Evolutionary conservation across 768 basidiomycete species (phyloP).

Genomic region (Leccinum uliginosum): DNA sequence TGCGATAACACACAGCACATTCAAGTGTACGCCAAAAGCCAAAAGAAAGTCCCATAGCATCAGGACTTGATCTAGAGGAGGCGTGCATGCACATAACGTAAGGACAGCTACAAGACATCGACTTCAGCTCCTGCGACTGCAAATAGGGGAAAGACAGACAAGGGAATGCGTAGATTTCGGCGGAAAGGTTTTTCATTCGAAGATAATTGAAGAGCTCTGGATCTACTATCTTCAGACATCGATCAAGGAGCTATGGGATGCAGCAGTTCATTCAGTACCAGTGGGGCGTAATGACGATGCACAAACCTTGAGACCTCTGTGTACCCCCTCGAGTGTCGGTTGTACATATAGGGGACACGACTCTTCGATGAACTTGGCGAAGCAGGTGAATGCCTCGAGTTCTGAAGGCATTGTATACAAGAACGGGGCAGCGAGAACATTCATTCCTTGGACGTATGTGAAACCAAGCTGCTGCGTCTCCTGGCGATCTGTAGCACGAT

Average conservation of each 20-base stretch:
- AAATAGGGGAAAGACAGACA: conserved; percentile 48
- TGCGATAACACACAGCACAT: conserved; percentile 95
- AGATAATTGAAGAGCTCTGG: conserved; percentile 78
- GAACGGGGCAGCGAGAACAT: conserved; percentile 96
- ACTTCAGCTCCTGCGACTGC: background rate
- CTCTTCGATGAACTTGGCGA: conserved; percentile 92
- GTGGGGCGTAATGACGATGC: conserved; percentile 12
- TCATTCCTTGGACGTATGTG: conserved; percentile 99
- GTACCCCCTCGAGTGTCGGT: conserved; percentile 93
- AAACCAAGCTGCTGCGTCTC: conserved; percentile 80
- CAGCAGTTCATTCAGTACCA: background rate
- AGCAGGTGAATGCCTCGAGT: conserved; percentile 97
- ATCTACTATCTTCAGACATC: conserved; percentile 89
- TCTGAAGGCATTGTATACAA: conserved; percentile 97
- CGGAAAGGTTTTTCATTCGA: conserved; percentile 85
- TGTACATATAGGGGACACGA: conserved; percentile 96
- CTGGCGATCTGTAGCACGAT: conserved; percentile 53
- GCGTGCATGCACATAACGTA: conserved; percentile 95
- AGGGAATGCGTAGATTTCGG: conserved; percentile 97
- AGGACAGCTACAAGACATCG: conserved; percentile 61
- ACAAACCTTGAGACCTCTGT: conserved; percentile 82
- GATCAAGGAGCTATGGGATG: conserved; percentile 72
- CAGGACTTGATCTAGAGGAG: conserved; percentile 91
- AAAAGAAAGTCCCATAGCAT: conserved; percentile 97
- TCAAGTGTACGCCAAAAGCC: conserved; percentile 94